Conservation (phyloP, 2,329 filamentous ascomycete species). For the Ophiostoma pallidulum region DNA sequence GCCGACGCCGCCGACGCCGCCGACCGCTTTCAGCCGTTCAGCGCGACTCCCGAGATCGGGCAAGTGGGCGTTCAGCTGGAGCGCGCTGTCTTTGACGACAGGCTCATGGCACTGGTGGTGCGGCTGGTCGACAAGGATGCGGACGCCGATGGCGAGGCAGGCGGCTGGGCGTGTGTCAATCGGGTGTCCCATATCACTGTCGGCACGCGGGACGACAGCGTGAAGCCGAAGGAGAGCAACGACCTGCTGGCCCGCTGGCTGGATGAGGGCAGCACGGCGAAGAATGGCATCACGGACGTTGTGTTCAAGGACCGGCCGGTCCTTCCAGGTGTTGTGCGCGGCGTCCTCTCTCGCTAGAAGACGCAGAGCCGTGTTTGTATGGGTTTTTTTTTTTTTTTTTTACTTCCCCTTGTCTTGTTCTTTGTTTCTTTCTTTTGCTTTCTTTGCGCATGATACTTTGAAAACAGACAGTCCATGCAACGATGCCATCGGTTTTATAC, state of each 20-base stretch:
- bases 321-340: slow-evolving; percentile 38
- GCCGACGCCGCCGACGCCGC: slow-evolving; percentile 6
- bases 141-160: slow-evolving; percentile 20
- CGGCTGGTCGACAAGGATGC: slow-evolving; percentile 48
- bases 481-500: too few species aligned
- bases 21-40: background rate
- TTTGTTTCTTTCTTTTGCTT: too few species aligned
- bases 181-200: slow-evolving; percentile 78
- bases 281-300: slow-evolving; percentile 38
- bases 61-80: slow-evolving; percentile 55
- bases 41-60: slow-evolving; percentile 47
- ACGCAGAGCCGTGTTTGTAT: background rate
- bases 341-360: slow-evolving; percentile 32
- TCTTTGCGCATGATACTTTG: too few species aligned
- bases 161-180: slow-evolving; percentile 61
- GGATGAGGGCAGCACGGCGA: slow-evolving; percentile 37
- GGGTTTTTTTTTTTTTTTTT: background rate
- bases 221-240: slow-evolving; percentile 96
- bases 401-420: background rate
- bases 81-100: slow-evolving; percentile 71
- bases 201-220: slow-evolving; percentile 60
- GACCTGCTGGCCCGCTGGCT: slow-evolving; percentile 70
- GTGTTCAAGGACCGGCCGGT: slow-evolving; percentile 40
- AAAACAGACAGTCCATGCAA: too few species aligned
- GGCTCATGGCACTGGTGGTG: slow-evolving; percentile 86